Conservation (phyloP, 768 basidiomycete genomes). For the Podaxis sp. region DNA sequence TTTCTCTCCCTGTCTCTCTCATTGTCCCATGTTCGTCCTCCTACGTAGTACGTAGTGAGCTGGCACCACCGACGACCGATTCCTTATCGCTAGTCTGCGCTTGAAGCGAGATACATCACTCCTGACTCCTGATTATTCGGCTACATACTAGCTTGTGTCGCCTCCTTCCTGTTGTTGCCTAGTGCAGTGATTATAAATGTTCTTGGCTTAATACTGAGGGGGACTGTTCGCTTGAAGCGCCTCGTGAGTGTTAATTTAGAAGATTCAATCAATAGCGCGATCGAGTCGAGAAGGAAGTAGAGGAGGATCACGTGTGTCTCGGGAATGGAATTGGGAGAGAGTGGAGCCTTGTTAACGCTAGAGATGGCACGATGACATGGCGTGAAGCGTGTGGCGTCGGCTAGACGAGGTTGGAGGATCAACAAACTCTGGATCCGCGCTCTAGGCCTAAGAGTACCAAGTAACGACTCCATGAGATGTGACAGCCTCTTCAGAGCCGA, state of each 20-base stretch:
- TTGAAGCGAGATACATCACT: neutral
- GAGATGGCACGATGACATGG: no score
- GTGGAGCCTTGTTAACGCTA: no score
- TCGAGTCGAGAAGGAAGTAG: no score
- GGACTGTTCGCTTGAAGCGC: neutral
- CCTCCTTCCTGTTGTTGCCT: slow-evolving; percentile 3
- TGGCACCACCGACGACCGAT: neutral
- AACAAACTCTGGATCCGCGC: no score
- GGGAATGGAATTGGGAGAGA: no score
- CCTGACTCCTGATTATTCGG: neutral
- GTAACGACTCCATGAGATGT: slow-evolving; percentile 1
- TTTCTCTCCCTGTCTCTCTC: neutral
- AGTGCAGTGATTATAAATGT: neutral
- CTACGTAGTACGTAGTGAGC: slow-evolving; percentile 6
- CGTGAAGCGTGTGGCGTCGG: no score
- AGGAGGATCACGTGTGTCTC: no score
- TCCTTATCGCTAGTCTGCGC: neutral
- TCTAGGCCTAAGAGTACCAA: neutral
- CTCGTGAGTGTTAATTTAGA: neutral
- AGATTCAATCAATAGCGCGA: neutral
- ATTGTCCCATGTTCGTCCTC: neutral
- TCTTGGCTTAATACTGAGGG: neutral
- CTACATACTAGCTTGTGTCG: neutral
- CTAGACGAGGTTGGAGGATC: neutral
- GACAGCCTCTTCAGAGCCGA: neutral